These are phyloP conservation scores for Lentinula lateritia DNA, from an alignment of 768 basidiomycete genomes.

Conservation along the genomic window DNA sequence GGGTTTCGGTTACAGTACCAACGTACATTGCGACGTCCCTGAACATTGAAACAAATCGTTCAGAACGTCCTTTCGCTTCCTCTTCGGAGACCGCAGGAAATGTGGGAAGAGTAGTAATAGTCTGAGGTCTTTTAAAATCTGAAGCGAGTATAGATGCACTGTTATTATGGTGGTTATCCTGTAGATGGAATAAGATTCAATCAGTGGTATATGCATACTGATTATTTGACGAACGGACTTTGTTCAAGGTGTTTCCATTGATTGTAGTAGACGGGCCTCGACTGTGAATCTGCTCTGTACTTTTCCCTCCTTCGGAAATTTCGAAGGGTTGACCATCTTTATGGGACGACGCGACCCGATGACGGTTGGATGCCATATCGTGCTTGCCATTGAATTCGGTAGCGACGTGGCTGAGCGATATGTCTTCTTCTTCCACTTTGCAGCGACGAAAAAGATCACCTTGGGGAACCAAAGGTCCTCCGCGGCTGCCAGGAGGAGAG, in stretches of 20 bases:
- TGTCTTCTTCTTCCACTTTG: constrained; percentile 18
- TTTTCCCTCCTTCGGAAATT: background rate
- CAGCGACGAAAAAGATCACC: constrained; percentile 35
- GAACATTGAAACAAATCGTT: constrained; percentile 15
- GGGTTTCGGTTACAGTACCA: background rate
- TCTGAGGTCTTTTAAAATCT: background rate
- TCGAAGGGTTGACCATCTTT: background rate
- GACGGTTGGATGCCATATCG: background rate
- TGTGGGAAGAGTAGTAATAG: background rate
- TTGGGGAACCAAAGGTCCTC: constrained; percentile 37
- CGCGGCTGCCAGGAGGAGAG: constrained; percentile 17
- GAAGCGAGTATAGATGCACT: background rate
- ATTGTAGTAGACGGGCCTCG: background rate
- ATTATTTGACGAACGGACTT: background rate
- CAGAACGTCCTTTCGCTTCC: background rate
- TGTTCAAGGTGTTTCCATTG: background rate
- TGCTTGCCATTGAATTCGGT: background rate
- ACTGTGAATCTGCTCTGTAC: background rate
- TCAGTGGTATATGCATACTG: background rate
- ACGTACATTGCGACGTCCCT: constrained; percentile 6
- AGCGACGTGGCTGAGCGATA: background rate
- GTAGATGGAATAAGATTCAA: background rate
- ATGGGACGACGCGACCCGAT: background rate
- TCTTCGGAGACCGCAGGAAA: background rate
- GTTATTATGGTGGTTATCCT: background rate